Conservation (phyloP, 192 early-diverging fungal genomes). For the Martensiomyces pterosporus region DNA sequence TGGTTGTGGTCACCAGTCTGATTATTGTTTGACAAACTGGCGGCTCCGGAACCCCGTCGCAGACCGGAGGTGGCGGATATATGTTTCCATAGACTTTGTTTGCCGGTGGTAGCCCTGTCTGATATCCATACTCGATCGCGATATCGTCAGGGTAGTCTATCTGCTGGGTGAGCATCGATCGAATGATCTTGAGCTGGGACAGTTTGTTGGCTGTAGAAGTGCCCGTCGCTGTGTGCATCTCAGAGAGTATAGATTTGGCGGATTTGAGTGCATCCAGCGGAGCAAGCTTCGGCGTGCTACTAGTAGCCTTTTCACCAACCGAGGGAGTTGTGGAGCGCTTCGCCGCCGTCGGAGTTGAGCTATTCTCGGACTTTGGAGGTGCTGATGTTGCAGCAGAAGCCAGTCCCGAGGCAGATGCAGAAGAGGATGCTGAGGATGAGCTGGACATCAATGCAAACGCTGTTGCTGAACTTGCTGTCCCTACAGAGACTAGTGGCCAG, state of each 20-base stretch:
- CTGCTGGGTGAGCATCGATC: background rate
- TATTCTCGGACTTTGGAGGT: no score
- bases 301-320: background rate
- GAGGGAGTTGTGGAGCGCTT: no score
- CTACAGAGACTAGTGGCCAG: no score
- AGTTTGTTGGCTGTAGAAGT: background rate
- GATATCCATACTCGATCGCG: no score
- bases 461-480: no score
- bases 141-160: background rate
- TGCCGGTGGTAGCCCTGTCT: no score
- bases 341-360: no score
- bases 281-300: background rate
- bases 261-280: background rate
- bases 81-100: no score
- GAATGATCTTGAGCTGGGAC: background rate
- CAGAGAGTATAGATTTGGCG: background rate
- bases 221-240: background rate
- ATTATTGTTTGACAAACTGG: background rate
- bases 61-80: no score
- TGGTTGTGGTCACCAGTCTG: background rate
- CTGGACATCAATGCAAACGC: background rate
- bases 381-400: background rate
- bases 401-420: background rate
- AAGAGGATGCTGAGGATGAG: background rate
- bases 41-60: background rate